Percentiles rank a stretch among this genome's conserved stretches.
Evolutionary conservation across 352 stramenopile species (phyloP).

Genomic region (Phytophthora niederhauseri): DNA sequence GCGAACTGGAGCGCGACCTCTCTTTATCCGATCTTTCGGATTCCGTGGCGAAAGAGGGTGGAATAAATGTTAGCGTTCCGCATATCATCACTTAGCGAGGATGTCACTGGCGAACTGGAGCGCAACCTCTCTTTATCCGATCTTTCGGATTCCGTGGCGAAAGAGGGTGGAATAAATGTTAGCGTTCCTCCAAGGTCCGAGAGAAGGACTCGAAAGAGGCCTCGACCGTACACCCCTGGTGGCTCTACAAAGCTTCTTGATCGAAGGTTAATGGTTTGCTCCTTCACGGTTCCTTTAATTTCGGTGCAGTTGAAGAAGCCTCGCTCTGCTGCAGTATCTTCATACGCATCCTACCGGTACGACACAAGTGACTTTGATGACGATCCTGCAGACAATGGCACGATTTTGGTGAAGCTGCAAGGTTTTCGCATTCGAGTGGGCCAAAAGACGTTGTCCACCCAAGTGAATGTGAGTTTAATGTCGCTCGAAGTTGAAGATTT

Average conservation of each 20-base stretch:
- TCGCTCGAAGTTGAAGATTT: conserved; percentile 85
- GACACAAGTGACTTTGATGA: conserved; percentile 68
- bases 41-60: conserved; percentile 4
- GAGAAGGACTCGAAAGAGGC: conserved; percentile 33
- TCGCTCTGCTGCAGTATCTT: conserved; percentile 41
- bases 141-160: conserved; percentile 13
- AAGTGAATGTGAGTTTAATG: conserved; percentile 67
- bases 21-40: conserved; percentile 30
- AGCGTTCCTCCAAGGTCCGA: conserved; percentile 24
- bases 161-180: conserved; percentile 7
- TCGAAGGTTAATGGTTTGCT: conserved; percentile 75
- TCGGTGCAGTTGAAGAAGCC: conserved; percentile 85
- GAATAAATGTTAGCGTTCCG: conserved; percentile 13
- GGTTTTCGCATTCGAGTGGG: conserved; percentile 79
- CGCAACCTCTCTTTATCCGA: conserved; percentile 27
- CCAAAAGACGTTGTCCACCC: conserved; percentile 83
- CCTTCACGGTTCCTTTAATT: conserved; percentile 83
- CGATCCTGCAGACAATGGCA: conserved; percentile 63
- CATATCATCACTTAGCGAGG: conserved; percentile 19
- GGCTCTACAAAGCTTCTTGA: conserved; percentile 64
- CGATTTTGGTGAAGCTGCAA: conserved; percentile 79
- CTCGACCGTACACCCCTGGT: conserved; percentile 26
- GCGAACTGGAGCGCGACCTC: conserved; percentile 21
- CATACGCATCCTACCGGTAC: conserved; percentile 63
- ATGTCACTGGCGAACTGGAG: conserved; percentile 19